phyloP scores from a whole-genome alignment of 2,329 filamentous ascomycete genomes.

The Cordyceps pruinosa region DNA sequence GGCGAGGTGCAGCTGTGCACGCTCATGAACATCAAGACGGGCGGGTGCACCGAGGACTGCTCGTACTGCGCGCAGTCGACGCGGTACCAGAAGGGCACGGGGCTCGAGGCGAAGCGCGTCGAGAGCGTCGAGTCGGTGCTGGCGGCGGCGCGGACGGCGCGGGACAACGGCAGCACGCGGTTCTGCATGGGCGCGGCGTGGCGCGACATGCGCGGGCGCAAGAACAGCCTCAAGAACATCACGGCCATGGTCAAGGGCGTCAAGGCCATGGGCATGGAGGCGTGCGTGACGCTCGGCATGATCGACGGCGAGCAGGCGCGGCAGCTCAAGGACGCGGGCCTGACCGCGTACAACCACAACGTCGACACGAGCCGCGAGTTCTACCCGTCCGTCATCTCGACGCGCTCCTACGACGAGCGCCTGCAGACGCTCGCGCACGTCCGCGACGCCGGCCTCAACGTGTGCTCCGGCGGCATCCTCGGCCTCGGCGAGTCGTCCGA shows the following conservation, averaged over 20 bases:
- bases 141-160: slow-evolving; percentile 67
- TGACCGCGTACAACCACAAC: slow-evolving; percentile 94
- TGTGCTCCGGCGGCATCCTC: slow-evolving; percentile 84
- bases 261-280: slow-evolving; percentile 76
- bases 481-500: slow-evolving; percentile 72
- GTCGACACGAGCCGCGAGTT: slow-evolving; percentile 85
- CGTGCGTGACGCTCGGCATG: slow-evolving; percentile 91
- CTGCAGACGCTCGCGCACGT: slow-evolving; percentile 73
- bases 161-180: slow-evolving; percentile 76
- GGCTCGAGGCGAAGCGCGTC: slow-evolving; percentile 72
- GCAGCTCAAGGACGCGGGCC: slow-evolving; percentile 73
- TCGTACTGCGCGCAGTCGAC: slow-evolving; percentile 89
- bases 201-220: slow-evolving; percentile 88
- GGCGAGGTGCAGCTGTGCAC: slow-evolving; percentile 86
- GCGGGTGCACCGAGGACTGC: slow-evolving; percentile 87
- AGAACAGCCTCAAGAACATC: slow-evolving; percentile 75
- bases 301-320: slow-evolving; percentile 74
- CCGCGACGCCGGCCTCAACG: slow-evolving; percentile 78
- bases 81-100: slow-evolving; percentile 68
- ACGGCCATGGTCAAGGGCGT: slow-evolving; percentile 81
- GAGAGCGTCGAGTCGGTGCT: slow-evolving; percentile 76
- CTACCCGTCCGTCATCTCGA: slow-evolving; percentile 81
- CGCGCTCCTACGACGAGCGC: slow-evolving; percentile 79
- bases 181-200: slow-evolving; percentile 96
- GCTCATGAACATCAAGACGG: slow-evolving; percentile 94